phyloP scores from a whole-genome alignment of 169 alveolate species.

The Miamiensis avidus region DNA sequence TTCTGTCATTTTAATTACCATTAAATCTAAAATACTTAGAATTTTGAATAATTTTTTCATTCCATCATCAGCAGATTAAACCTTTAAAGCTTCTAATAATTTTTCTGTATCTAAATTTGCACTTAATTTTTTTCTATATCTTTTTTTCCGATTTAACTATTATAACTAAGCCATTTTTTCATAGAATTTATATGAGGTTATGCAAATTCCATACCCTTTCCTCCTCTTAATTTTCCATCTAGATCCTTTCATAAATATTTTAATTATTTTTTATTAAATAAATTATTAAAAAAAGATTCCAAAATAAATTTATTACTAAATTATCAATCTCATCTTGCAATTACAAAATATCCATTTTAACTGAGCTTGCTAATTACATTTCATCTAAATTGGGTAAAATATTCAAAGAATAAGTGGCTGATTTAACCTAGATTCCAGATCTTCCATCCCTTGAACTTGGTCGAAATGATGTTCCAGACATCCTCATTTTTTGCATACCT shows the following conservation, averaged over 20 bases:
- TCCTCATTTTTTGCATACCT: neutral
- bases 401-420: no score
- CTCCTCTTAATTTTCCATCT: neutral
- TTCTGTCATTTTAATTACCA: neutral
- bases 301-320: neutral
- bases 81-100: neutral
- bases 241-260: neutral
- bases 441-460: neutral
- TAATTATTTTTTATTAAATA: no score
- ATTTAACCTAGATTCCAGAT: neutral
- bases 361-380: neutral
- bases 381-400: neutral
- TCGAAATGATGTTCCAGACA: neutral
- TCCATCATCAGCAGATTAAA: neutral
- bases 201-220: neutral
- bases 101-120: neutral
- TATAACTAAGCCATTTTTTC: neutral
- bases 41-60: neutral
- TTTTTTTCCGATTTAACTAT: neutral
- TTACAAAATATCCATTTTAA: neutral
- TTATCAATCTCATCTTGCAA: neutral
- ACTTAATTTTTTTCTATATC: neutral
- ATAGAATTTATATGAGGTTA: neutral
- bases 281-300: no score
- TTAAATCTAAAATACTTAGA: neutral